Evolutionary conservation across 208 protist genomes (phyloP).

Genomic region (Jaenimonas drosophilae): DNA sequence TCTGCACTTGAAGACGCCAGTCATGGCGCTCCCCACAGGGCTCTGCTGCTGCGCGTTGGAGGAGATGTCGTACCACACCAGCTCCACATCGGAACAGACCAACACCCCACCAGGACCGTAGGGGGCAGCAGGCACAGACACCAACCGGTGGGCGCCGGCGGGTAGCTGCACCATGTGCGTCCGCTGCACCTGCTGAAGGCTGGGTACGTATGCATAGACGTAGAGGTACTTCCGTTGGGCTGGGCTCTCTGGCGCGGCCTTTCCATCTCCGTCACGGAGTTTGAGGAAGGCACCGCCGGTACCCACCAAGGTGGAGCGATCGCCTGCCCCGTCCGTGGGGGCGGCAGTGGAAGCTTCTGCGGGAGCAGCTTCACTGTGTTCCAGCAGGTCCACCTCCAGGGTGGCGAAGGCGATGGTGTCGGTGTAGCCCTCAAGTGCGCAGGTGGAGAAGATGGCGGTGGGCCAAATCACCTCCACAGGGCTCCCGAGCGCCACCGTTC

Average conservation of each 20-base stretch:
- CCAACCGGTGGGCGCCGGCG: conserved; percentile 79
- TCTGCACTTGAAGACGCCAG: conserved; percentile 67
- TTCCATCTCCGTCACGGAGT: no score
- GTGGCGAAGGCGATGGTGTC: conserved; percentile 51
- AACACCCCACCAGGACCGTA: conserved; percentile 96
- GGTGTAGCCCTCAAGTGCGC: conserved; percentile 55
- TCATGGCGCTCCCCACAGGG: conserved; percentile 2
- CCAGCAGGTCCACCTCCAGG: conserved; percentile 64
- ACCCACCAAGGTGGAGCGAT: conserved; percentile 1
- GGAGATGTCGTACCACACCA: conserved; percentile 91
- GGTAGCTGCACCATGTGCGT: conserved; percentile 92
- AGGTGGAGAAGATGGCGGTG: conserved; percentile 59
- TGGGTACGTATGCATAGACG: conserved; percentile 97
- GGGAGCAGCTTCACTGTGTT: conserved; percentile 11
- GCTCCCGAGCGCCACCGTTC: conserved; percentile 41
- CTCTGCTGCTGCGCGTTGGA: conserved; percentile 7
- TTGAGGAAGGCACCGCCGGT: conserved; percentile 18
- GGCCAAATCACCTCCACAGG: conserved; percentile 64
- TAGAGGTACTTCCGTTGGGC: conserved; percentile 70
- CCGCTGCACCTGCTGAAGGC: conserved; percentile 97
- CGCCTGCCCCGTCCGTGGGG: no score
- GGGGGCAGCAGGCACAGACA: conserved; percentile 79
- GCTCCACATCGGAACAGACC: conserved; percentile 91
- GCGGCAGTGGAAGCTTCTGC: neutral
- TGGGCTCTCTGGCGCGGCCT: neutral